Conservation (phyloP, 2,329 filamentous ascomycete species). For the Lasiodiplodia theobromae region DNA sequence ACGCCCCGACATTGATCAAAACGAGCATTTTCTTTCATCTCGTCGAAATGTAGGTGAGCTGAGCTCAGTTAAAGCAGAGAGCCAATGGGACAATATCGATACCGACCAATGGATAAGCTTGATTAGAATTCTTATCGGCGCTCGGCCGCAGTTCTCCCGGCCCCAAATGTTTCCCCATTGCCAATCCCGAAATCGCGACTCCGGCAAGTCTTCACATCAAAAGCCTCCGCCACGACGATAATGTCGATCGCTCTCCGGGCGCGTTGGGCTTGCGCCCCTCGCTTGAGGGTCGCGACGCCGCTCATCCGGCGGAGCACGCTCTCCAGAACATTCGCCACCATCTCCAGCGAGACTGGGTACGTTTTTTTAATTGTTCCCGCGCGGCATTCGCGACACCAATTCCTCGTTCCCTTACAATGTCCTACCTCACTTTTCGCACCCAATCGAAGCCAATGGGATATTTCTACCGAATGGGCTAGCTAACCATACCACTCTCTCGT, state of each 20-base stretch:
- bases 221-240: neutral
- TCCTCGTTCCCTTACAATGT: neutral
- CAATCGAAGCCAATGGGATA: neutral
- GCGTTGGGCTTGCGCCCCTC: conserved; percentile 56
- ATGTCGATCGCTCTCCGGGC: conserved; percentile 35
- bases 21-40: neutral
- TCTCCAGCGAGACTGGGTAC: conserved; percentile 48
- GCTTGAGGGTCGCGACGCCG: conserved; percentile 50
- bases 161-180: conserved; percentile 14
- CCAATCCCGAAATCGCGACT: conserved; percentile 4
- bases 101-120: conserved; percentile 4
- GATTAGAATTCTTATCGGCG: neutral
- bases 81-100: neutral
- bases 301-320: conserved; percentile 29
- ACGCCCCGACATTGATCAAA: neutral
- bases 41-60: neutral
- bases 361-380: neutral
- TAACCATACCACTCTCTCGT: neutral
- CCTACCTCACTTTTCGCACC: neutral
- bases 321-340: conserved; percentile 53
- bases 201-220: neutral
- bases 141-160: neutral
- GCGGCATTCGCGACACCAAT: neutral
- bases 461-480: conserved; percentile 16
- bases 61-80: neutral